Evolutionary conservation across 306 rosid genomes (phyloP), one percentile per base, ranked within the genome.

Genomic region (Quillaja saponaria): DNA sequence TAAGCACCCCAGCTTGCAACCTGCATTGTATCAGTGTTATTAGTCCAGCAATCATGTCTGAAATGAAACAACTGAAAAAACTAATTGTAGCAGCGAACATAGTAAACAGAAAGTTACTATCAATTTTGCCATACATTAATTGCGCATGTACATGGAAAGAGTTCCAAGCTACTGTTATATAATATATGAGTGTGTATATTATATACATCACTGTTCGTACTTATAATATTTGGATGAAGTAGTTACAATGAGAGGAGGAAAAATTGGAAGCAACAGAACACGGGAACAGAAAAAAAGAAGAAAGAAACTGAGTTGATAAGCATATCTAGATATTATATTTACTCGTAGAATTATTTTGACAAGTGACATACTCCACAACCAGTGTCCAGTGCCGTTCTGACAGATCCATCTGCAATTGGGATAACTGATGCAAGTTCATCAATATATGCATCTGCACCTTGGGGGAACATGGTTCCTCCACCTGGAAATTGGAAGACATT

Each of bases 1-100:
- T 94, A 92, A 53, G 98, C 98, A 64, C 98, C 98, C 98, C 98
- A 92, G 69, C 98, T 92, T 20, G 95, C 96, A 73, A 92, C 98
- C 98, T 92, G 79, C 57, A 55, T 78, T 49, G 69, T 49, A 25
- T 76, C 65, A 71, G 62, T 17, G 31, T 59, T 52, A 76, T 76
- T 69, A 76, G 66, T 71, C 63, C 58, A 59, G 55, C 58, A 68
- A 75, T 53, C 38, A 76, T 12, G 56, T 51, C 62, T 6, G 50
- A 64, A 67, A 10, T 21, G 58, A 54, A 19, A 71, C 10, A 16
- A 54, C 33, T 44, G 55, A 45, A 33, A 78, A 57, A 60, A 60
- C 60, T 56, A 75, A 55, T 46, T 13, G 63, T 14, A 21, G 35
- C 54, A 69, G 40, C 61, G 21, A 38, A 39, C 53, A 69, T 48